Percentiles rank a stretch among this genome's conserved stretches.
phyloP scores from a whole-genome alignment of 1,284 basidiomycete genomes.

The Cystobasidium slooffiae region DNA sequence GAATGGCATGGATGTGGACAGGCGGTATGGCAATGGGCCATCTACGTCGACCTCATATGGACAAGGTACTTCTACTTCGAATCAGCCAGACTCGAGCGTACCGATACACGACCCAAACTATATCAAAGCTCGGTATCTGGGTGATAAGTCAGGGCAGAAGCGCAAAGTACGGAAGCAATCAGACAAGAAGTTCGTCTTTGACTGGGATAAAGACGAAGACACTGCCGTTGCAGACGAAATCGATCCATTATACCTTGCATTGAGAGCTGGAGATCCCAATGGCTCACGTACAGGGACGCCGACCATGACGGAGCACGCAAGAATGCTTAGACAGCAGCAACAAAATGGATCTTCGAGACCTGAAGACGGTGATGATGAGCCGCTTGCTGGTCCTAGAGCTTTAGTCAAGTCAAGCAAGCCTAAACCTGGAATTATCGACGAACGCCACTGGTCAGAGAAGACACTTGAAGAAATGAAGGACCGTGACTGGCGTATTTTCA shows the following conservation, averaged over 20 bases:
- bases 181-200: slow-evolving; percentile 96
- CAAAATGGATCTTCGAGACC: slow-evolving; percentile 43
- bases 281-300: slow-evolving; percentile 18
- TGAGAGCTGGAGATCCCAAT: slow-evolving; percentile 34
- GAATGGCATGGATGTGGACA: slow-evolving; percentile 22
- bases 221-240: slow-evolving; percentile 64
- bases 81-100: slow-evolving; percentile 3
- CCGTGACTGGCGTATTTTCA: slow-evolving; percentile 97
- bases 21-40: slow-evolving; percentile 29
- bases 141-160: slow-evolving; percentile 79
- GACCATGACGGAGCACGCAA: slow-evolving; percentile 17
- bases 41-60: not conserved
- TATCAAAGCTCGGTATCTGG: slow-evolving; percentile 71
- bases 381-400: slow-evolving; percentile 60
- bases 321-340: slow-evolving; percentile 46
- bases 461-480: slow-evolving; percentile 91
- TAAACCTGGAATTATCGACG: slow-evolving; percentile 72
- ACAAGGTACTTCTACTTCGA: not conserved
- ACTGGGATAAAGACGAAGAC: slow-evolving; percentile 94
- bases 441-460: slow-evolving; percentile 98
- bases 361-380: slow-evolving; percentile 45
- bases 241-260: slow-evolving; percentile 52
- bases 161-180: slow-evolving; percentile 89
- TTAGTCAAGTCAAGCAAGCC: slow-evolving; percentile 1
- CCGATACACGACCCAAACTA: slow-evolving; percentile 40